These are phyloP conservation scores for Colletotrichum lentis DNA, from an alignment of 2,329 filamentous ascomycete species.

Conservation along the genomic window DNA sequence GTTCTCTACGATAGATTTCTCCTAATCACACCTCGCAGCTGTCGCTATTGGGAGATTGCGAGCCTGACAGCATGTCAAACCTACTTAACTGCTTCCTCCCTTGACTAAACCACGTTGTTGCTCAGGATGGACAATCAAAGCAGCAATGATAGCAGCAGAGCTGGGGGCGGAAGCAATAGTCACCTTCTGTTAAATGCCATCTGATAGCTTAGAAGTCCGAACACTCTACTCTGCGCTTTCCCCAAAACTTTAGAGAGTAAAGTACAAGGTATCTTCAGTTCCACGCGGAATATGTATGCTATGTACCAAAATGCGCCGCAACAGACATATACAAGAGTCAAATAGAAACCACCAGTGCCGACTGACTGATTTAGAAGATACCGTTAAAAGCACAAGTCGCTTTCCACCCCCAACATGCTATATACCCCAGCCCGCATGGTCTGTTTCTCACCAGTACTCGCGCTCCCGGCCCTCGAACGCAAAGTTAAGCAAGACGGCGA, in stretches of 20 bases:
- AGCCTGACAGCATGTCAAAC: no score
- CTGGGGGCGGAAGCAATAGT: no score
- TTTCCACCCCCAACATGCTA: neutral
- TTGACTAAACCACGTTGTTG: no score
- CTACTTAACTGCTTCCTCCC: no score
- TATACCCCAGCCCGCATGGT: neutral
- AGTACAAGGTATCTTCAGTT: neutral
- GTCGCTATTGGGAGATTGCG: no score
- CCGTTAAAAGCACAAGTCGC: neutral
- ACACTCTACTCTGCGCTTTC: neutral
- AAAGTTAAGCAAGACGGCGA: slow-evolving; percentile 82
- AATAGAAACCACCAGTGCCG: slow-evolving; percentile 10
- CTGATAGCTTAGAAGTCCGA: neutral
- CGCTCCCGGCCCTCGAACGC: slow-evolving; percentile 75
- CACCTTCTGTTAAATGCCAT: no score
- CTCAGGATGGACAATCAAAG: no score
- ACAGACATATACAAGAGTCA: neutral
- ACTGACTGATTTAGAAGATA: neutral
- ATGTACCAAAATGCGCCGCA: neutral
- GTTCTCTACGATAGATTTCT: no score
- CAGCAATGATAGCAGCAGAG: no score
- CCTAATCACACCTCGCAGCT: no score
- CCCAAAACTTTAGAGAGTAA: neutral
- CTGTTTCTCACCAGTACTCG: slow-evolving; percentile 55
- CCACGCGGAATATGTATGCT: neutral